Base-by-base conservation (phyloP, 1,284 basidiomycete genomes). In the Cryptococcus sp. region DNA sequence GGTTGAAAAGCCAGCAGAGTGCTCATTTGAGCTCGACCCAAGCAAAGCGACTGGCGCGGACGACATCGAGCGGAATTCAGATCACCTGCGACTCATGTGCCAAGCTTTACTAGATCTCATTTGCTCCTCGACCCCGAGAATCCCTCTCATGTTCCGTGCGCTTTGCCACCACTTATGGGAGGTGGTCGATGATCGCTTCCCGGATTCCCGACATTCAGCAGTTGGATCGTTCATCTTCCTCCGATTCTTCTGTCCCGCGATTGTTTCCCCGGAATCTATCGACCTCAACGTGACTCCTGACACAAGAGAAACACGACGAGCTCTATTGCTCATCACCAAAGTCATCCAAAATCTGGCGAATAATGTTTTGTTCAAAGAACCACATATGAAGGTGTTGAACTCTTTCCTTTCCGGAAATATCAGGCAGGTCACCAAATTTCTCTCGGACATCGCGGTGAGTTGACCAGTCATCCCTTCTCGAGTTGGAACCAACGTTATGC, bases 281-380 rank as follows among this genome's bases (percentile, higher is more conserved):
- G 93, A 95, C 67, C 81, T 95, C 46, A 87, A 91, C 61, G 72
- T 91, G 0, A 88, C 88, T 0, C 83, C 83, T 46, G 88, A 88
- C 41, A 75, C 76, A 55, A 73, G 80, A 65, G 76, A 82, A 59
- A 78, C 90, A 46, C 86, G 89, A 26, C 85, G 88, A 50, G 91
- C 89, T 3, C 80, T 95, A 22, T 86, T 91, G 80, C 80, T 90
- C 51, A 88, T 95, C 61, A 89, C 91, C 40, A 94, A 93, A 77
- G 87, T 95, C 55, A 87, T 94, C 49, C 91, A 95, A 76, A 93
- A 92, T 70, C 79, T 95, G 37, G 91, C 91, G 15, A 96, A 95
- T 79, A 94, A 95, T 65, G 89, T 94, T 41, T 85, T 90, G 65
- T 94, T 94, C 73, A 92, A 94, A 70, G 79, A 80, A 50, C 84